Conservation (phyloP, 805 yeast genomes). For the Lipomyces sp. region DNA sequence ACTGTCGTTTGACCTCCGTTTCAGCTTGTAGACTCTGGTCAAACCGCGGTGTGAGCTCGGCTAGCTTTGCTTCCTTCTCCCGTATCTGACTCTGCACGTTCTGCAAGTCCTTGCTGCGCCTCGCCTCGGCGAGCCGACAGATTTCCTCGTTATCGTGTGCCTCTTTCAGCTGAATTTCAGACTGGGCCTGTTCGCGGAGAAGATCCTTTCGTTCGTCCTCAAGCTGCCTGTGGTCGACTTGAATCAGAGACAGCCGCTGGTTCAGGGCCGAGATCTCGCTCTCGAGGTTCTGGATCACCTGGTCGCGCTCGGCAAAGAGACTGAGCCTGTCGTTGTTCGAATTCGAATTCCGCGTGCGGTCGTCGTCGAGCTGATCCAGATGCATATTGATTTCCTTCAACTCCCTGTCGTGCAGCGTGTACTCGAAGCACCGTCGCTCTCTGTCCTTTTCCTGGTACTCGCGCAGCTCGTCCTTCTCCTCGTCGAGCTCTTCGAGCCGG, state of each 20-base stretch:
- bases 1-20: constrained; percentile 17
- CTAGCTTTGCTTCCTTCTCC: constrained; percentile 13
- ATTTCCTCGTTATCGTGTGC: constrained; percentile 32
- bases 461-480: constrained; percentile 73
- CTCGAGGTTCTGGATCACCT: constrained; percentile 25
- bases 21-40: constrained; percentile 18
- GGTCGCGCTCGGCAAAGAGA: constrained; percentile 61
- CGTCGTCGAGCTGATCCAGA: constrained; percentile 58
- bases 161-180: constrained; percentile 38
- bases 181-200: constrained; percentile 42
- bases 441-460: constrained; percentile 65
- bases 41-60: constrained; percentile 14
- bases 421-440: constrained; percentile 68
- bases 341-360: constrained; percentile 50
- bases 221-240: constrained; percentile 56
- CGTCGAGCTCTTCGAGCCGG: constrained; percentile 71
- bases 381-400: constrained; percentile 56
- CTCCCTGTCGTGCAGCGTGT: constrained; percentile 74
- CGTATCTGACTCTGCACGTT: constrained; percentile 13
- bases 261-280: constrained; percentile 46
- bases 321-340: constrained; percentile 54
- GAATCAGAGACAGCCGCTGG: constrained; percentile 49
- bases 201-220: constrained; percentile 46
- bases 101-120: constrained; percentile 18
- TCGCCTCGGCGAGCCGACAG: constrained; percentile 27